Conservation (phyloP, 257 asterid genomes). For the Solanum gracilifrons region DNA sequence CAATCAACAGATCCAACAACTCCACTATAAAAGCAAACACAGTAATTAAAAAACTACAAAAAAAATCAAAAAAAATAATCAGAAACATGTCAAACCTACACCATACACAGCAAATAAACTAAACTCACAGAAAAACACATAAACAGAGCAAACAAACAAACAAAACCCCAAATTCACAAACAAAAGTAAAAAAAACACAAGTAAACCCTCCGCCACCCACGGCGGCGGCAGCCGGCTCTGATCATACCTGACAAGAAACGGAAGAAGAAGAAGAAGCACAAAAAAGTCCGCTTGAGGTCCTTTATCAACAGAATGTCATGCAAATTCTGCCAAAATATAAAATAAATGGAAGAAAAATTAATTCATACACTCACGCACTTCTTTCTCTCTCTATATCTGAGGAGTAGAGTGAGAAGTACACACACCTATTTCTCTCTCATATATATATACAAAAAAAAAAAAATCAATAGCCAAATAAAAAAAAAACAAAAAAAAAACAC, state of each 20-base stretch:
- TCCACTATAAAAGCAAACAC: background rate
- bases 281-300: background rate
- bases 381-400: background rate
- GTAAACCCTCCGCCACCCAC: background rate
- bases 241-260: background rate
- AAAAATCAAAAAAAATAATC: background rate
- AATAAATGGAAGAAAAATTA: background rate
- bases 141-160: background rate
- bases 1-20: constrained; percentile 1
- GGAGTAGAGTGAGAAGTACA: background rate
- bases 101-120: background rate
- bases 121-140: background rate
- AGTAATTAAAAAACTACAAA: background rate
- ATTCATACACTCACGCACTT: background rate
- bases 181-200: background rate
- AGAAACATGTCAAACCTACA: background rate
- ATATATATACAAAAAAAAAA: background rate
- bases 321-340: background rate
- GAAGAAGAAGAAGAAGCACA: background rate
- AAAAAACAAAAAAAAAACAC: background rate
- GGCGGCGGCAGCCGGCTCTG: background rate
- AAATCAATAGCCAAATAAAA: background rate
- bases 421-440: background rate
- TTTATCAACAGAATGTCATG: background rate
- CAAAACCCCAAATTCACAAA: background rate